A percentile compares a stretch with the other conserved stretches of the same genome.
phyloP scores from a whole-genome alignment of 2,329 filamentous ascomycete genomes.

The Cordyceps javanica region DNA sequence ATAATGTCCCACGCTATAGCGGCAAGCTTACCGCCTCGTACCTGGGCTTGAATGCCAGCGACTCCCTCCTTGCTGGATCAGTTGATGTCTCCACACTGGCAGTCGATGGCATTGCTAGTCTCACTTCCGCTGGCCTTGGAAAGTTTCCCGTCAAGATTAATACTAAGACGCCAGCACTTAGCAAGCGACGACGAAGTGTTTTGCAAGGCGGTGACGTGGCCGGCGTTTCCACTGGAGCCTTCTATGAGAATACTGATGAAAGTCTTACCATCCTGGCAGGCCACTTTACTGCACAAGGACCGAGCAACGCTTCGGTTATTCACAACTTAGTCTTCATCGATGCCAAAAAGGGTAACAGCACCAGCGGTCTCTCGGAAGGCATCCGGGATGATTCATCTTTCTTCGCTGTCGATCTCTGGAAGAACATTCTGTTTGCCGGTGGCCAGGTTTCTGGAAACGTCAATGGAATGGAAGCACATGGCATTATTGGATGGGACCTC shows the following conservation, averaged over 20 bases:
- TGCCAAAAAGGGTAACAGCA: constrained; percentile 56
- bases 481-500: constrained; percentile 77
- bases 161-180: constrained; percentile 26
- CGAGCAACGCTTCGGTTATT: constrained; percentile 60
- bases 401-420: constrained; percentile 60
- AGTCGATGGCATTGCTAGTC: constrained; percentile 64
- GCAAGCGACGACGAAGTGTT: constrained; percentile 41
- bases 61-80: constrained; percentile 75
- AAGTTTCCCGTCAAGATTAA: constrained; percentile 53
- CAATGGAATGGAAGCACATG: constrained; percentile 56
- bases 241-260: constrained; percentile 61
- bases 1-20: constrained; percentile 57
- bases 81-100: constrained; percentile 69
- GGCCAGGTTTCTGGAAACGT: constrained; percentile 71
- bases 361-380: constrained; percentile 63
- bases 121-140: constrained; percentile 50
- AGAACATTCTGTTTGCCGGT: constrained; percentile 71
- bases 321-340: constrained; percentile 82
- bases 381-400: constrained; percentile 70
- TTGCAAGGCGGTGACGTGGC: constrained; percentile 37
- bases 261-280: constrained; percentile 88
- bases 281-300: constrained; percentile 66
- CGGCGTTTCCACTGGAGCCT: constrained; percentile 72
- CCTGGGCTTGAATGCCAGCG: constrained; percentile 56
- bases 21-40: constrained; percentile 67